A percentile compares a stretch with the other conserved stretches of the same genome.
phyloP scores from a whole-genome alignment of 2,329 filamentous ascomycete genomes.

The Huntiella abstrusa region DNA sequence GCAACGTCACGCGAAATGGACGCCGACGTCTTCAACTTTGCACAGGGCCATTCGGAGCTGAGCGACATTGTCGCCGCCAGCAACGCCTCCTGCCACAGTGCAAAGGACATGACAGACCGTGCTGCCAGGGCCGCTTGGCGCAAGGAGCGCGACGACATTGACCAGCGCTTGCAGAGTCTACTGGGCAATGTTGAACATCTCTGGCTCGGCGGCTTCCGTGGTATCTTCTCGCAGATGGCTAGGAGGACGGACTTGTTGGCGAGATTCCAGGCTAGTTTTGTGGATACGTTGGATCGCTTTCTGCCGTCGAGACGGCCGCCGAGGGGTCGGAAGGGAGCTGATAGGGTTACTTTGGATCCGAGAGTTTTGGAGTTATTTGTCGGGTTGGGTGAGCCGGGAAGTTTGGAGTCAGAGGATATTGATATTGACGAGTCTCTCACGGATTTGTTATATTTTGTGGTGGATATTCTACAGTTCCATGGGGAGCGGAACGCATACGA shows the following conservation, averaged over 20 bases:
- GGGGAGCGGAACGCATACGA: constrained; percentile 94
- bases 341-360: constrained; percentile 31
- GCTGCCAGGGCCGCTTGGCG: constrained; percentile 75
- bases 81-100: constrained; percentile 64
- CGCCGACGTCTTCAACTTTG: constrained; percentile 46
- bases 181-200: constrained; percentile 74
- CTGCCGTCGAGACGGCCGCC: constrained; percentile 62
- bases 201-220: constrained; percentile 89
- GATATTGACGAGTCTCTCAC: constrained; percentile 81
- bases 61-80: constrained; percentile 63
- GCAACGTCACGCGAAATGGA: constrained; percentile 67
- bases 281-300: constrained; percentile 62
- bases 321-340: constrained; percentile 23
- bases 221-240: constrained; percentile 67
- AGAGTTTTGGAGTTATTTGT: constrained; percentile 74
- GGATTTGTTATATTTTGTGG: constrained; percentile 86
- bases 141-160: constrained; percentile 64
- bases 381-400: constrained; percentile 69
- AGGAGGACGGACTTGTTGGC: constrained; percentile 45
- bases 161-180: constrained; percentile 56
- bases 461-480: constrained; percentile 91
- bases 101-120: constrained; percentile 51
- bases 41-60: constrained; percentile 61
- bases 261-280: constrained; percentile 60
- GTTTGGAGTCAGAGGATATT: constrained; percentile 37